Percentiles rank a stretch among this genome's conserved stretches.
Evolutionary conservation across 2,329 filamentous ascomycete genomes (phyloP).

Genomic region (Rhynchosporium graminicola): DNA sequence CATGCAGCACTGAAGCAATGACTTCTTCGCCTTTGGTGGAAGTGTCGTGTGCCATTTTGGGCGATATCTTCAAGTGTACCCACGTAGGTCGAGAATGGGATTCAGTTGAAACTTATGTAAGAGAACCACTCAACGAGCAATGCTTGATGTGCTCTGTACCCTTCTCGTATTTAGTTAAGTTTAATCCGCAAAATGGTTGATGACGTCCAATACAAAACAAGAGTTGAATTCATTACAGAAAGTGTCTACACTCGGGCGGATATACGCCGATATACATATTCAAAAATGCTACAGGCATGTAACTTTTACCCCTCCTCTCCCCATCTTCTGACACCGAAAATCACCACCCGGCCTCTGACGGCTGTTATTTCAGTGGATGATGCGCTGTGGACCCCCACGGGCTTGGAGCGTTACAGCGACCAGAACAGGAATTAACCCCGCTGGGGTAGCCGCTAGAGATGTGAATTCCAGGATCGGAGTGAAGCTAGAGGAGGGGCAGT

Average conservation of each 20-base stretch:
- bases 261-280: too few species aligned
- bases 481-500: not conserved
- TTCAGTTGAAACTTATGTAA: not conserved
- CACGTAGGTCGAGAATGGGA: not conserved
- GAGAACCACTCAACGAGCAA: not conserved
- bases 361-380: conserved; percentile 1
- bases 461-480: not conserved
- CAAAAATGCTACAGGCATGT: too few species aligned
- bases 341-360: conserved; percentile 20
- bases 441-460: conserved; percentile 5
- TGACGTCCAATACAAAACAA: too few species aligned
- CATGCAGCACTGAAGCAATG: conserved; percentile 40
- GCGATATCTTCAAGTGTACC: not conserved
- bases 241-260: too few species aligned
- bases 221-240: too few species aligned
- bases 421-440: conserved; percentile 15
- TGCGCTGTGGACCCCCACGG: not conserved
- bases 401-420: not conserved
- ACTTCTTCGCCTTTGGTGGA: conserved; percentile 27
- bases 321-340: conserved; percentile 7
- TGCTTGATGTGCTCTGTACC: too few species aligned
- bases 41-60: conserved; percentile 21
- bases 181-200: too few species aligned
- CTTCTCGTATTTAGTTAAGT: too few species aligned
- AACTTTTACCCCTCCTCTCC: not conserved